Evolutionary conservation across 257 asterid species (phyloP).

Genomic region (Solanum pennellii): DNA sequence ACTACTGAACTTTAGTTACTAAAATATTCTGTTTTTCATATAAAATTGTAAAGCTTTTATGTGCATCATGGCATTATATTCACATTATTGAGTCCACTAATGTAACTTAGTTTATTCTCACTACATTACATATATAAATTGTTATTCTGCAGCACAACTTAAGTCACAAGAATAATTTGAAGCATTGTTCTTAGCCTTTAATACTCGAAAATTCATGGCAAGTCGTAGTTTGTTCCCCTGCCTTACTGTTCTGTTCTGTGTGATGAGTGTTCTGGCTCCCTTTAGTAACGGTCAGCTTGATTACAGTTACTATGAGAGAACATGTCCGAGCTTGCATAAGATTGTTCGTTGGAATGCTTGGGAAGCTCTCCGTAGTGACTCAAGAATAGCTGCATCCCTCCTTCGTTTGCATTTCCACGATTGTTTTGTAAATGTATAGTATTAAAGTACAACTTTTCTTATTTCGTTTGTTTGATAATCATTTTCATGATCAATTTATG

Average conservation of each 20-base stretch:
- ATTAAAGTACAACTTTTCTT: background rate
- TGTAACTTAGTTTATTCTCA: background rate
- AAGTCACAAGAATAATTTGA: background rate
- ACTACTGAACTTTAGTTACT: background rate
- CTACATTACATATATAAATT: background rate
- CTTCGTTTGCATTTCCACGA: background rate
- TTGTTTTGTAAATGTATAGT: background rate
- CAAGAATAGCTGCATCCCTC: background rate
- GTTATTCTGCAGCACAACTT: background rate
- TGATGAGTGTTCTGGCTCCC: background rate
- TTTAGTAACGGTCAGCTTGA: background rate
- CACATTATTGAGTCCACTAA: background rate
- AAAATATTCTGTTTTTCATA: background rate
- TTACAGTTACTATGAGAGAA: background rate
- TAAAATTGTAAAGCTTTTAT: too few species aligned
- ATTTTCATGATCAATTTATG: background rate
- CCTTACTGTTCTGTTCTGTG: background rate
- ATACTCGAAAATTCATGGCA: background rate
- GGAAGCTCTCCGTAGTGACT: background rate
- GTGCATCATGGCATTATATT: background rate
- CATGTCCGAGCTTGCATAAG: background rate
- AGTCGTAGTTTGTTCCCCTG: background rate
- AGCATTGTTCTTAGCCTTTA: background rate
- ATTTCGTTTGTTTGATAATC: background rate
- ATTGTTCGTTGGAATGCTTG: background rate